phyloP scores from a whole-genome alignment of 495 filamentous ascomycete species.

The Podospora comata region DNA sequence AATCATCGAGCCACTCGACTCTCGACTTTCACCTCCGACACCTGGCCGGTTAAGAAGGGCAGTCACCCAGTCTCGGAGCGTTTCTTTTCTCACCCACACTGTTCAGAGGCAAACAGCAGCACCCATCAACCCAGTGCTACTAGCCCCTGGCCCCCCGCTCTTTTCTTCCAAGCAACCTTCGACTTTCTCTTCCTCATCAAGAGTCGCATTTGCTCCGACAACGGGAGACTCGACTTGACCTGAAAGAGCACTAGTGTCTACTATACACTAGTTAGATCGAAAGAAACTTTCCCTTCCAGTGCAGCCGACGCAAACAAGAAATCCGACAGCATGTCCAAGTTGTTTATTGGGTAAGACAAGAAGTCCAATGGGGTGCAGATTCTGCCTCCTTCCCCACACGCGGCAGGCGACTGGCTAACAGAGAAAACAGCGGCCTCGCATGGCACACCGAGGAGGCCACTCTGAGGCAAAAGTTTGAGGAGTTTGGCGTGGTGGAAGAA shows the following conservation, averaged over 20 bases:
- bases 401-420: not conserved
- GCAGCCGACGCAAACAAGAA: constrained; percentile 6
- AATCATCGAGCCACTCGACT: constrained; percentile 25
- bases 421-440: constrained; percentile 73
- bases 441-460: constrained; percentile 93
- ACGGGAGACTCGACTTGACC: not conserved
- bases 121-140: constrained; percentile 8
- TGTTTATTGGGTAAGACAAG: constrained; percentile 81
- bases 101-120: constrained; percentile 1
- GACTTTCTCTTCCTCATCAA: not conserved
- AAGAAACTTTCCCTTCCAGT: not conserved
- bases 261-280: not conserved
- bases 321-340: constrained; percentile 67
- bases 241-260: not conserved
- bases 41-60: constrained; percentile 23
- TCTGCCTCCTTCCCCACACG: not conserved
- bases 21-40: constrained; percentile 21
- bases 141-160: constrained; percentile 2
- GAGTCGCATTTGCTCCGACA: not conserved
- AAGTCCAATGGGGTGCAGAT: not conserved
- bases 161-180: constrained; percentile 7
- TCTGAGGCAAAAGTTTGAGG: constrained; percentile 79
- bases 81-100: constrained; percentile 17
- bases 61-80: constrained; percentile 13
- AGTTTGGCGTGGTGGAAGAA: constrained; percentile 86